phyloP scores from a whole-genome alignment of 306 rosid genomes.

The Pyrus bretschneideri region DNA sequence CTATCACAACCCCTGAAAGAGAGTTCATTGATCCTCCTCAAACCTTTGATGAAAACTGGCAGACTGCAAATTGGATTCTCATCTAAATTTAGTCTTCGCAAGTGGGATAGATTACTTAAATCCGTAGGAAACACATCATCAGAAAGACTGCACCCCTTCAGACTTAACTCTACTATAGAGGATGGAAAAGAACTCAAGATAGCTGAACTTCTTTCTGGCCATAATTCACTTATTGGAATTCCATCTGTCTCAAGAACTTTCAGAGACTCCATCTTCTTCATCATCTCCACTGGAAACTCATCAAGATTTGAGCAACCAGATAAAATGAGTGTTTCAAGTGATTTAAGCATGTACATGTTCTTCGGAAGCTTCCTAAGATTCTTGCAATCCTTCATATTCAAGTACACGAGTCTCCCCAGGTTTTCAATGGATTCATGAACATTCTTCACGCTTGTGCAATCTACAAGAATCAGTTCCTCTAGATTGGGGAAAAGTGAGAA shows the following conservation, averaged over 20 bases:
- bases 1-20: background rate
- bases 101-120: background rate
- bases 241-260: background rate
- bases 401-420: background rate
- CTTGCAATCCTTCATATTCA: background rate
- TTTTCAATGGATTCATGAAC: slow-evolving; percentile 9
- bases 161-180: background rate
- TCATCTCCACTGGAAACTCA: background rate
- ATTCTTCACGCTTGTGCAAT: background rate
- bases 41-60: background rate
- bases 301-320: background rate
- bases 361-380: background rate
- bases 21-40: background rate
- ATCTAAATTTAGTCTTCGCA: background rate
- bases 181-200: background rate
- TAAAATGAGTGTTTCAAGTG: background rate
- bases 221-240: background rate
- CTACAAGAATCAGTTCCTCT: background rate
- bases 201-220: background rate
- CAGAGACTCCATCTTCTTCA: background rate
- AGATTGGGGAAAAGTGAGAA: background rate
- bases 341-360: background rate
- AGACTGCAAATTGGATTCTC: background rate
- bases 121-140: background rate
- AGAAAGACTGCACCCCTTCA: background rate